Percentiles rank a stretch among this genome's conserved stretches.
Evolutionary conservation across 345 rosid species (phyloP).

Genomic region (Carallia brachiata): DNA sequence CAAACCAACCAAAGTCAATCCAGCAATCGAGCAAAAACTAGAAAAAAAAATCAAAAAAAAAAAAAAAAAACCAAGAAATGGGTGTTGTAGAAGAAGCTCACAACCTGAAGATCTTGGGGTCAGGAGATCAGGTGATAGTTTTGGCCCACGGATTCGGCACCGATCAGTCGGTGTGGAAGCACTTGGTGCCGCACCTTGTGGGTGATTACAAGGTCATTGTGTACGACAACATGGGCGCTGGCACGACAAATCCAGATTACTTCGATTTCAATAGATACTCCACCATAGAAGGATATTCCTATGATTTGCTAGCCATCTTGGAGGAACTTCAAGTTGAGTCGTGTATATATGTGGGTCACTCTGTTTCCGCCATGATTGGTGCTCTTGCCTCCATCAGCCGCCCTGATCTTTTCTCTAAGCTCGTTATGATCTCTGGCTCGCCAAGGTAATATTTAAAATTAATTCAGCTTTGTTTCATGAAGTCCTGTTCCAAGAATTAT

Average conservation of each 20-base stretch:
- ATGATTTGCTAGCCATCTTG: constrained; percentile 73
- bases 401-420: constrained; percentile 75
- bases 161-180: constrained; percentile 93
- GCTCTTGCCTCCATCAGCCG: constrained; percentile 78
- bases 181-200: constrained; percentile 76
- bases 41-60: too few species aligned
- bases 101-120: constrained; percentile 68
- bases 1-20: neutral
- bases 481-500: neutral
- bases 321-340: constrained; percentile 58
- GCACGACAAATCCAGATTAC: constrained; percentile 85
- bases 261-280: constrained; percentile 76
- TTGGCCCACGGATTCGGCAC: constrained; percentile 91
- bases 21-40: neutral
- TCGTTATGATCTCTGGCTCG: constrained; percentile 69
- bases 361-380: constrained; percentile 78
- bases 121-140: constrained; percentile 55
- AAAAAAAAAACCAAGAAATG: constrained; percentile 29
- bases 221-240: constrained; percentile 91
- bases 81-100: constrained; percentile 83
- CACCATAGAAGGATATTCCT: constrained; percentile 69
- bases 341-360: constrained; percentile 82
- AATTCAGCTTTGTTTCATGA: neutral
- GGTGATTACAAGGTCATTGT: constrained; percentile 61
- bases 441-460: constrained; percentile 52